Conservation (phyloP, 2,329 filamentous ascomycete genomes). For the Trichoderma citrinoviride region DNA sequence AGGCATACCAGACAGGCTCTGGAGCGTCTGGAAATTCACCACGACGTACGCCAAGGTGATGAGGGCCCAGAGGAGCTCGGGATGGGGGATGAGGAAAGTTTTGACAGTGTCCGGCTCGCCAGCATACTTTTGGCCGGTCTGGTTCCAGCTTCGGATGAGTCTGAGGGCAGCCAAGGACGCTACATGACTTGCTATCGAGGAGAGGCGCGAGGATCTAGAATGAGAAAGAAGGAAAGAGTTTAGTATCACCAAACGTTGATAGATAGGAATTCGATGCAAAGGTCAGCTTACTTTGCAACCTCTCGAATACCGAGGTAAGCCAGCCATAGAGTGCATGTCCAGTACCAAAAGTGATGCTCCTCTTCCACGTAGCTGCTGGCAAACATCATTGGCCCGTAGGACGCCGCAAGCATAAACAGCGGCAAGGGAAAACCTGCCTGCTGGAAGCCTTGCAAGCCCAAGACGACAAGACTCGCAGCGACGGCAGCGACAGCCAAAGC, state of each 20-base stretch:
- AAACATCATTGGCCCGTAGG: conserved; percentile 91
- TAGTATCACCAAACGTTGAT: neutral
- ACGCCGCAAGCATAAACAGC: conserved; percentile 51
- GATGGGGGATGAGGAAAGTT: conserved; percentile 62
- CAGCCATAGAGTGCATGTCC: conserved; percentile 72
- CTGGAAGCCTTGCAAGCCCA: conserved; percentile 22
- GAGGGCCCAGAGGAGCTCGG: conserved; percentile 69
- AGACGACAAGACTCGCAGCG: conserved; percentile 22
- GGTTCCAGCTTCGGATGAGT: conserved; percentile 80
- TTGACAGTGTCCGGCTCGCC: conserved; percentile 86
- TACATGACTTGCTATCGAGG: conserved; percentile 35
- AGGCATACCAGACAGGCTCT: conserved; percentile 43
- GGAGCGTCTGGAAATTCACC: conserved; percentile 47
- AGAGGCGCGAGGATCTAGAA: conserved; percentile 29
- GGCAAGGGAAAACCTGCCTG: conserved; percentile 34
- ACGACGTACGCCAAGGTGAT: conserved; percentile 67
- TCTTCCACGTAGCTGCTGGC: conserved; percentile 97
- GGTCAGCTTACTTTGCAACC: conserved; percentile 37
- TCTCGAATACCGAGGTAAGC: conserved; percentile 50
- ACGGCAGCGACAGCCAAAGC: conserved; percentile 37
- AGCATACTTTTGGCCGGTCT: conserved; percentile 93
- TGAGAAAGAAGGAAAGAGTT: neutral
- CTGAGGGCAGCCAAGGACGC: conserved; percentile 61
- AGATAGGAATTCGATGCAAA: neutral
- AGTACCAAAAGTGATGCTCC: conserved; percentile 99